Percentiles rank a stretch among this genome's conserved stretches.
These are phyloP conservation scores for Knufia petricola DNA, from an alignment of 2,329 filamentous ascomycete species.

Conservation along the genomic window DNA sequence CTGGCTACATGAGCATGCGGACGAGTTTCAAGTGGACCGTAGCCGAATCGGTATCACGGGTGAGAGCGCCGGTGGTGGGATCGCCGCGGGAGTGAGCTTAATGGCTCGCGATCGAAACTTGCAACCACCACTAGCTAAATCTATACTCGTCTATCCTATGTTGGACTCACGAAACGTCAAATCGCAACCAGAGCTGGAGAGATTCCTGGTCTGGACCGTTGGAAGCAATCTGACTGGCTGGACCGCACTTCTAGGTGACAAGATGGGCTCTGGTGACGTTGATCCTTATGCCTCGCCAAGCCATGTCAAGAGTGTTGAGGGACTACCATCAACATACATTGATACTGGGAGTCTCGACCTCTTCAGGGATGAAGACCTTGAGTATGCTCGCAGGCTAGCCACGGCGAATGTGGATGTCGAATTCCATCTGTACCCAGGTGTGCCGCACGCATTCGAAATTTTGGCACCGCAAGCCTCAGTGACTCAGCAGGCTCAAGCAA, in stretches of 20 bases:
- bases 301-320: slow-evolving; percentile 29
- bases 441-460: slow-evolving; percentile 34
- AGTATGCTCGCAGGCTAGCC: slow-evolving; percentile 33
- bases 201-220: slow-evolving; percentile 29
- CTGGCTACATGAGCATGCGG: slow-evolving; percentile 32
- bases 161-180: slow-evolving; percentile 35
- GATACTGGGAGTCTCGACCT: slow-evolving; percentile 37
- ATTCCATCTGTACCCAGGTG: slow-evolving; percentile 37
- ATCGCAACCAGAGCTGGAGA: slow-evolving; percentile 28
- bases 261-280: slow-evolving; percentile 1
- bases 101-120: slow-evolving; percentile 29
- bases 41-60: slow-evolving; percentile 34
- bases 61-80: slow-evolving; percentile 35
- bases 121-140: slow-evolving; percentile 28
- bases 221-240: slow-evolving; percentile 35
- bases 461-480: slow-evolving; percentile 14
- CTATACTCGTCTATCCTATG: slow-evolving; percentile 41
- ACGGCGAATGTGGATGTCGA: slow-evolving; percentile 35
- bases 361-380: slow-evolving; percentile 34
- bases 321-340: slow-evolving; percentile 37
- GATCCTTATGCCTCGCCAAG: slow-evolving; percentile 31
- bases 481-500: slow-evolving; percentile 13
- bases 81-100: slow-evolving; percentile 33
- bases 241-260: slow-evolving; percentile 32
- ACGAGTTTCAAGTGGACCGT: slow-evolving; percentile 34